Evolutionary conservation across 2,329 filamentous ascomycete genomes (phyloP).

Genomic region (Xylaria sp.): DNA sequence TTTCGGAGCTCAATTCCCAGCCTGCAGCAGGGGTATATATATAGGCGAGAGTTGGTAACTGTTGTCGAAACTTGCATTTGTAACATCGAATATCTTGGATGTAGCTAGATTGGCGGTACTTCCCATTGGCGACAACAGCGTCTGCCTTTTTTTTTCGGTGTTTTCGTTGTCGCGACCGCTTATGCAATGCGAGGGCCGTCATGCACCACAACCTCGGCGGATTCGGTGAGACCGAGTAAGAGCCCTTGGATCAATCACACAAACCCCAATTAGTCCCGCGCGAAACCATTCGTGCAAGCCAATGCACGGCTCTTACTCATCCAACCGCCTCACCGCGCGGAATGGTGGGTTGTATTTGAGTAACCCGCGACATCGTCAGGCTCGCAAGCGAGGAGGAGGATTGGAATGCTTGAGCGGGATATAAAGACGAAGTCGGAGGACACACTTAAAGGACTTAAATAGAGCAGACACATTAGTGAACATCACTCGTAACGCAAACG

Average conservation of each 20-base stretch:
- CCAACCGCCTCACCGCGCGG: slow-evolving; percentile 4
- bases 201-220: neutral
- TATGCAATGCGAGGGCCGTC: slow-evolving; percentile 11
- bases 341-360: slow-evolving; percentile 6
- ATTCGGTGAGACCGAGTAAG: slow-evolving; percentile 2
- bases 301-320: slow-evolving; percentile 30
- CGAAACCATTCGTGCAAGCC: slow-evolving; percentile 3
- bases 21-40: neutral
- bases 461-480: neutral
- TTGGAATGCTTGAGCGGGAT: neutral
- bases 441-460: neutral
- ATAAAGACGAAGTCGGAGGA: slow-evolving; percentile 18
- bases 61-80: neutral
- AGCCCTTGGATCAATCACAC: neutral
- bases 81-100: neutral
- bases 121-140: neutral
- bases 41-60: neutral
- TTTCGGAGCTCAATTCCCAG: neutral
- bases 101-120: neutral
- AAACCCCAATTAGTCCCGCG: neutral
- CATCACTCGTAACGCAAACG: neutral
- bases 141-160: neutral
- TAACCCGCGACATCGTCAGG: slow-evolving; percentile 8
- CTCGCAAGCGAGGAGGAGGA: neutral
- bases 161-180: slow-evolving; percentile 3